Base-by-base conservation (phyloP, 2,329 filamentous ascomycete genomes). In the Daldinia sp. region DNA sequence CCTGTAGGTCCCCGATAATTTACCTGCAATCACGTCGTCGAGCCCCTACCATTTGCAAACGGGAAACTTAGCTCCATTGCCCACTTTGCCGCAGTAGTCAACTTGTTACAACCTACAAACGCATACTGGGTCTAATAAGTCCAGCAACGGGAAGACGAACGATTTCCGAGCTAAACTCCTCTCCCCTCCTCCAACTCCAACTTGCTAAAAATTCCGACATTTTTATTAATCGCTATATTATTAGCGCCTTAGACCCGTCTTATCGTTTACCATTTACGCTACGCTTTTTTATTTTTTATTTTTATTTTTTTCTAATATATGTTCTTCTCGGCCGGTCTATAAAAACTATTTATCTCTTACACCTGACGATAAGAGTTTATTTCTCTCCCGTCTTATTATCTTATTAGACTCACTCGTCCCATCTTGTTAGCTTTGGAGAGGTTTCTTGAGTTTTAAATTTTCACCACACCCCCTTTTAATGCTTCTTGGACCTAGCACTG, bases 141-240 rank as follows among this genome's bases (percentile, higher is more conserved):
- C 53, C 57, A 66, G 51, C 60, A 63, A 59, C 53, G 53, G 60
- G 43, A 60, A 66, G 56, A 66, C 51, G 54, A 66, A 58, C 47
- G 29, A 35, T 47, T 61, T 39, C 49, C 49, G 23, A 37, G 23
- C 55, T 50, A 49, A 64, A 62, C 54, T 32, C 21, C 50, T 55
- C 15, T 21, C 30, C 39, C 11, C 32, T 51, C 30, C 29, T 15
- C 48, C 15, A 48, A 11, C 52, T 55, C 56, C 59, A 60, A 60
- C 51, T 52, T 29, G n/a, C 35, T 9, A 19, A 60, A 50, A 55
- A 39, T 56, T 23, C 29, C 35, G 54, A 30, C 15, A 45, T 54
- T 63, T n/a, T 63, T 54, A 63, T 63, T 63, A 63, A 52, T 58
- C 34, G 63, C 59, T 59, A 64, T 55, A 66, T 63, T 55, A 66